Evolutionary conservation across 768 basidiomycete genomes (phyloP), one percentile per base, ranked within the genome.

Genomic region (Kwoniella newhampshirensis): DNA sequence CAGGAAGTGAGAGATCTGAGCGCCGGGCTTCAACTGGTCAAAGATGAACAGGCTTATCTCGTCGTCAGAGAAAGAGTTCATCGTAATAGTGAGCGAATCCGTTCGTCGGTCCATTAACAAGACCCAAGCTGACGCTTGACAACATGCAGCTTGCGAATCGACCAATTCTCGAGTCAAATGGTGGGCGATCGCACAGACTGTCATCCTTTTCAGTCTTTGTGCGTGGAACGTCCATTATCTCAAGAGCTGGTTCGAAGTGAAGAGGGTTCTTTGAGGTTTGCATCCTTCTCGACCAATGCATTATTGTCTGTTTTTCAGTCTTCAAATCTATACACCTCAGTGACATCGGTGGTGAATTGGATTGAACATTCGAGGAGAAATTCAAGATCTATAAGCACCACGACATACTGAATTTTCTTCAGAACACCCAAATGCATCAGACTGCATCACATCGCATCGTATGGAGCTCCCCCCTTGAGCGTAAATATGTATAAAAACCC

Each of bases 1-100:
- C 85, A 88, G 55, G 94, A 98, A 81, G 93, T 98, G 62, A 86
- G 96, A 21, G 79, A 83, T 27, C 79, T 99, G 25, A 85, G 89
- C 13, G 83, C 84, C 51, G 91, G 87, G 8, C 79, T 98, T 46
- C 83, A 87, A 54, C 79, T 88, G 9, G 92, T 99, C 64, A 97
- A 97, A 79, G 96, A 99, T 71, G 96, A 99, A 75, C 94, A 98
- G 75, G 96, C 98, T 77, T 99, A 99, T 78, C 92, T 99, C 62
- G 88, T 94, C 28, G 86, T 98, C 26, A 84, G 96, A 47, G 96
- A 99, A 77, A 82, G 83, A 58, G 86, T 86, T 39, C 96, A 99
- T 77, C 82, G 96, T 52, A 90, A 98, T 75, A 99, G 96, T 48
- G 87, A 89, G 81, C 94, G 84, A 21, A 15, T n/a, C 90, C 89